These are phyloP conservation scores for Pseudohalonectria lignicola DNA, from an alignment of 2,329 filamentous ascomycete species.

Conservation along the genomic window DNA sequence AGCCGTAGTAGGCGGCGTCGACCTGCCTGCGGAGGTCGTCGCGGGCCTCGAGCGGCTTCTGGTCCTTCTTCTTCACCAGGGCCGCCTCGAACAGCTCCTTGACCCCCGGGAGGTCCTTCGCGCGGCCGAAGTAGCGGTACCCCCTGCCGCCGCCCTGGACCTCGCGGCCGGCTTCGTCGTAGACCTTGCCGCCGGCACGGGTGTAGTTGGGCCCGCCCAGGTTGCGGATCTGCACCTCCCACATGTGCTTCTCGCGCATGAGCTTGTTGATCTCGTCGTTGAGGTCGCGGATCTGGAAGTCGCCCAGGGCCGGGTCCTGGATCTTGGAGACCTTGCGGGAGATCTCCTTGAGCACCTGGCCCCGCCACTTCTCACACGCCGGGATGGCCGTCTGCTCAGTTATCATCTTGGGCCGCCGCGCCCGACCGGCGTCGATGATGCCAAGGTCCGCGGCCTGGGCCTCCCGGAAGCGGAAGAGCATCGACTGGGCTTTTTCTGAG, in stretches of 20 bases:
- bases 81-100: slow-evolving; percentile 92
- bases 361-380: slow-evolving; percentile 92
- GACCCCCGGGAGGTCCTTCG: slow-evolving; percentile 81
- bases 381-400: slow-evolving; percentile 77
- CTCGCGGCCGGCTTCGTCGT: slow-evolving; percentile 63
- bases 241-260: slow-evolving; percentile 98
- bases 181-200: slow-evolving; percentile 55
- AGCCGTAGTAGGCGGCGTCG: slow-evolving; percentile 93
- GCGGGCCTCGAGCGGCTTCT: slow-evolving; percentile 55
- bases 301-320: slow-evolving; percentile 81
- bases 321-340: slow-evolving; percentile 94
- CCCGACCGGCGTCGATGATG: slow-evolving; percentile 86
- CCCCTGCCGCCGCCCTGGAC: slow-evolving; percentile 71
- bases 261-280: slow-evolving; percentile 99
- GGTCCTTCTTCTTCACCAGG: slow-evolving; percentile 35
- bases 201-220: slow-evolving; percentile 97
- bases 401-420: slow-evolving; percentile 83
- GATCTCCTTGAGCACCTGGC: slow-evolving; percentile 94
- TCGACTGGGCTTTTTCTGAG: slow-evolving; percentile 96
- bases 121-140: slow-evolving; percentile 89
- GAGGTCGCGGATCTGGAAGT: slow-evolving; percentile 93
- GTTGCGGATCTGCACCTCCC: slow-evolving; percentile 94
- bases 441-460: slow-evolving; percentile 92
- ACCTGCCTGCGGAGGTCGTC: slow-evolving; percentile 65
- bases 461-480: slow-evolving; percentile 99